Conservation (phyloP, 2,329 filamentous ascomycete genomes). For the Hypoxylon sp. region DNA sequence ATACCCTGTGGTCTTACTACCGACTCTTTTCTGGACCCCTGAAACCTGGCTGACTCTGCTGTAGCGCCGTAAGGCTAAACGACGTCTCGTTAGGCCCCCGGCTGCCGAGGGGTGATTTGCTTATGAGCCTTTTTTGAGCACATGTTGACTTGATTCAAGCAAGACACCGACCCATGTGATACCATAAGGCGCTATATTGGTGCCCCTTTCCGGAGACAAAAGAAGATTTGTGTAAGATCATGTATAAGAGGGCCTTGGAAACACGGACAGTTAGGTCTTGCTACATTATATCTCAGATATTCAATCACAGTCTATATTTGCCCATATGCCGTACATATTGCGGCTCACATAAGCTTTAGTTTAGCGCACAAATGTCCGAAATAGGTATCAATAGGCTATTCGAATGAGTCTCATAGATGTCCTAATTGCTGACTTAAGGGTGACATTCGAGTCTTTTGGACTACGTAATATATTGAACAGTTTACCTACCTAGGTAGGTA, state of each 20-base stretch:
- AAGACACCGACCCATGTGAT: too few relatives aligned
- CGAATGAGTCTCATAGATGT: slow-evolving; percentile 28
- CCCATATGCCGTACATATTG: not conserved
- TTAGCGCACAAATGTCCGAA: not conserved
- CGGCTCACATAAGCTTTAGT: slow-evolving; percentile 32
- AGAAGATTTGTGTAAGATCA: too few relatives aligned
- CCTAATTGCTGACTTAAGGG: slow-evolving; percentile 21
- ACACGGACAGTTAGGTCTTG: not conserved
- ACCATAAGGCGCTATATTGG: too few relatives aligned
- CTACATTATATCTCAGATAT: not conserved
- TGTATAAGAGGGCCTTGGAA: not conserved
- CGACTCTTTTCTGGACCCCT: slow-evolving; percentile 1
- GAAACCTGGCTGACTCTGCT: not conserved
- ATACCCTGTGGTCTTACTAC: slow-evolving; percentile 8
- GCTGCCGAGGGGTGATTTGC: not conserved
- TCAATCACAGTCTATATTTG: not conserved
- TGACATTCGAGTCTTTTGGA: not conserved
- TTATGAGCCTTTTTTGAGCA: not conserved
- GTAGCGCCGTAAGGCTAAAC: slow-evolving; percentile 6
- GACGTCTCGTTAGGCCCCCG: not conserved
- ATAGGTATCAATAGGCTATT: slow-evolving; percentile 18
- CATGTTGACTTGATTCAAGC: not conserved
- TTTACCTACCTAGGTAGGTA: not conserved
- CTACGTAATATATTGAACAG: slow-evolving; percentile 21
- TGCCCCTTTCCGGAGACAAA: too few relatives aligned